Evolutionary conservation across 1,284 basidiomycete genomes (phyloP).

Genomic region (Pseudozyma thailandica): DNA sequence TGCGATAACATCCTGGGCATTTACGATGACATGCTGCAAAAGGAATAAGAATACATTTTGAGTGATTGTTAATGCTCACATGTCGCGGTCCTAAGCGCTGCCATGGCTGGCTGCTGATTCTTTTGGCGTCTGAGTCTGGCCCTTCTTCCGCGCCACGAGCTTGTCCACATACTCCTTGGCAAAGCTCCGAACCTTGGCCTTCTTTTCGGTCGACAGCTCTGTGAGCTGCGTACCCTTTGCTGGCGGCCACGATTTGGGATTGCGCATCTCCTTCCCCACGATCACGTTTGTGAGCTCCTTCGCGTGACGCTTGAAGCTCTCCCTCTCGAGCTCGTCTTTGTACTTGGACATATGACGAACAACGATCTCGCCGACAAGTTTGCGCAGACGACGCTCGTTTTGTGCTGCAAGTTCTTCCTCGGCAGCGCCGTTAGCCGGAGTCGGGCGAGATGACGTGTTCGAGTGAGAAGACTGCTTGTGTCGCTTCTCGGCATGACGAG

Average conservation of each 20-base stretch:
- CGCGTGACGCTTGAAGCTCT: slow-evolving; percentile 92
- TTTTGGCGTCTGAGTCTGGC: slow-evolving; percentile 4
- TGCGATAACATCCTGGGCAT: no score
- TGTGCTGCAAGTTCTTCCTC: slow-evolving; percentile 19
- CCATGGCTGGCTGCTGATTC: slow-evolving; percentile 6
- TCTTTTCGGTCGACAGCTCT: slow-evolving; percentile 82
- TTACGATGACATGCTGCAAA: no score
- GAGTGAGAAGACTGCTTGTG: slow-evolving; percentile 31
- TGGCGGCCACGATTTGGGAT: slow-evolving; percentile 70
- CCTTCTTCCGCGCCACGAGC: slow-evolving; percentile 48
- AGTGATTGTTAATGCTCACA: not conserved
- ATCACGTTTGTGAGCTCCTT: slow-evolving; percentile 88
- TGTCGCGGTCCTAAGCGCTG: slow-evolving; percentile 1
- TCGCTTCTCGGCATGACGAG: slow-evolving; percentile 41
- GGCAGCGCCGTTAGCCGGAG: slow-evolving; percentile 5
- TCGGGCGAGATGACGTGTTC: slow-evolving; percentile 4
- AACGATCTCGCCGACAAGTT: slow-evolving; percentile 87
- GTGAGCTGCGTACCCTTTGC: slow-evolving; percentile 69
- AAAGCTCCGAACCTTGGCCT: slow-evolving; percentile 89
- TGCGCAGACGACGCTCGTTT: slow-evolving; percentile 72
- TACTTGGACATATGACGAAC: slow-evolving; percentile 93
- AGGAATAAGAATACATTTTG: slow-evolving; percentile 2
- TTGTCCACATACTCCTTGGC: slow-evolving; percentile 78
- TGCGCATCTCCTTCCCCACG: slow-evolving; percentile 90
- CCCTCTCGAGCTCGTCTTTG: slow-evolving; percentile 80